These are phyloP conservation scores for Pinus albicaulis DNA, from an alignment of 75 land plant species.

Conservation along the genomic window DNA sequence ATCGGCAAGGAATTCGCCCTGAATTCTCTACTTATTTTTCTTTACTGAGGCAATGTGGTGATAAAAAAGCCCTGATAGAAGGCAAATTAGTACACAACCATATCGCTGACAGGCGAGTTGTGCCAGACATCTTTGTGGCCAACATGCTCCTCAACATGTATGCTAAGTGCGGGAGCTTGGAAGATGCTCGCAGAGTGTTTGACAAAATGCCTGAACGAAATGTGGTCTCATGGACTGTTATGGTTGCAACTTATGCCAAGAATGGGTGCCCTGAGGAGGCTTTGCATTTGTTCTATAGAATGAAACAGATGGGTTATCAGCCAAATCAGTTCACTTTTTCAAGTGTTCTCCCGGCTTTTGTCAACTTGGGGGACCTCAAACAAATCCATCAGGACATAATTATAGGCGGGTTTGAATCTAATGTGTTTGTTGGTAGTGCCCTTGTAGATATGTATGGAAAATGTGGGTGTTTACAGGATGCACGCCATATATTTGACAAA, in stretches of 20 bases:
- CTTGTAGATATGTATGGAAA: conserved; percentile 52
- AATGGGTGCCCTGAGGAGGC: conserved; percentile 49
- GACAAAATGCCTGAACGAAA: conserved; percentile 37
- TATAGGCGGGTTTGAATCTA: conserved; percentile 31
- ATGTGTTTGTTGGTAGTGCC: conserved; percentile 43
- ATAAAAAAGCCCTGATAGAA: too few relatives aligned
- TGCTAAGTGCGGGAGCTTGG: conserved; percentile 58
- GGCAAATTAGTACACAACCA: conserved; percentile 54
- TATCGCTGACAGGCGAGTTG: conserved; percentile 29
- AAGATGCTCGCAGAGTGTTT: conserved; percentile 42
- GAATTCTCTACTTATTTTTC: too few relatives aligned
- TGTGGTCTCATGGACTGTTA: conserved; percentile 59
- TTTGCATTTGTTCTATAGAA: conserved; percentile 29
- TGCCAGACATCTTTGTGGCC: conserved; percentile 39
- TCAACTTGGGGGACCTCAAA: background rate
- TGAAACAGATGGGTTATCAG: conserved; percentile 31
- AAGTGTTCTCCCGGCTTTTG: conserved; percentile 46
- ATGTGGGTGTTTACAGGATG: conserved; percentile 32
- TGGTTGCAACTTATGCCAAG: conserved; percentile 60
- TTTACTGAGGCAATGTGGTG: too few relatives aligned
- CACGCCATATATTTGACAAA: conserved; percentile 28
- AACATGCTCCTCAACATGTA: conserved; percentile 69
- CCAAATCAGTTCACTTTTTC: conserved; percentile 55
- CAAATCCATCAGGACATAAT: conserved; percentile 43
- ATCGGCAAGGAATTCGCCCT: too few relatives aligned